phyloP scores from a whole-genome alignment of 1,139 yeast species.

The Diutina siamensis region DNA sequence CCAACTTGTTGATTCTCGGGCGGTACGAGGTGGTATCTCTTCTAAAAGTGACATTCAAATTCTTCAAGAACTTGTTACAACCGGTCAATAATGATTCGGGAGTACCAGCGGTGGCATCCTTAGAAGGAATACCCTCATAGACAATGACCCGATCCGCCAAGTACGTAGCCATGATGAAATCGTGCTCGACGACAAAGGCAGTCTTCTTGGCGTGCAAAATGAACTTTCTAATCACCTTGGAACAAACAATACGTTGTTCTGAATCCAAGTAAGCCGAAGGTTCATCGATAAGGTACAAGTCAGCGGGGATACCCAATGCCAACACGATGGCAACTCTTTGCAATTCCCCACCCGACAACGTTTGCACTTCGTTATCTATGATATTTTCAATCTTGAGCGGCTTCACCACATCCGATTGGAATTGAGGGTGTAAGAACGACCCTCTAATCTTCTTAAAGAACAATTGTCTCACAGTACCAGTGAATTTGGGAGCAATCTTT shows the following conservation, averaged over 20 bases:
- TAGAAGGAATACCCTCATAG: slow-evolving; percentile 89
- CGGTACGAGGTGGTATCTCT: slow-evolving; percentile 97
- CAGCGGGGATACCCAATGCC: slow-evolving; percentile 91
- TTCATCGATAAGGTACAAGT: slow-evolving; percentile 92
- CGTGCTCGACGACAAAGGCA: slow-evolving; percentile 98
- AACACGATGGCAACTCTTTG: slow-evolving; percentile 97
- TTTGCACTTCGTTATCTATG: slow-evolving; percentile 95
- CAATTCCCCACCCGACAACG: slow-evolving; percentile 97
- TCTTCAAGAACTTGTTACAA: slow-evolving; percentile 93
- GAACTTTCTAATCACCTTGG: slow-evolving; percentile 95
- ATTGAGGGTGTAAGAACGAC: slow-evolving; percentile 89
- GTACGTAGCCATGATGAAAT: slow-evolving; percentile 98
- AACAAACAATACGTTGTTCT: slow-evolving; percentile 98
- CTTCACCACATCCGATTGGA: slow-evolving; percentile 95
- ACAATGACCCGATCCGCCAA: slow-evolving; percentile 98
- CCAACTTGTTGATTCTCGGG: slow-evolving; percentile 96
- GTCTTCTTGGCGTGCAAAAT: slow-evolving; percentile 94
- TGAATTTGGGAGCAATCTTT: slow-evolving; percentile 95
- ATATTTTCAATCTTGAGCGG: slow-evolving; percentile 90
- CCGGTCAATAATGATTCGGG: slow-evolving; percentile 94
- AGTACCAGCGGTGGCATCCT: slow-evolving; percentile 66
- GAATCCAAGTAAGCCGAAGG: slow-evolving; percentile 98
- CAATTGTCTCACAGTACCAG: slow-evolving; percentile 96
- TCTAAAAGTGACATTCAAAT: slow-evolving; percentile 94
- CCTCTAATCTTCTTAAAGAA: slow-evolving; percentile 94